phyloP scores from a whole-genome alignment of 192 early-diverging fungal genomes.

The Entomortierella lignicola region DNA sequence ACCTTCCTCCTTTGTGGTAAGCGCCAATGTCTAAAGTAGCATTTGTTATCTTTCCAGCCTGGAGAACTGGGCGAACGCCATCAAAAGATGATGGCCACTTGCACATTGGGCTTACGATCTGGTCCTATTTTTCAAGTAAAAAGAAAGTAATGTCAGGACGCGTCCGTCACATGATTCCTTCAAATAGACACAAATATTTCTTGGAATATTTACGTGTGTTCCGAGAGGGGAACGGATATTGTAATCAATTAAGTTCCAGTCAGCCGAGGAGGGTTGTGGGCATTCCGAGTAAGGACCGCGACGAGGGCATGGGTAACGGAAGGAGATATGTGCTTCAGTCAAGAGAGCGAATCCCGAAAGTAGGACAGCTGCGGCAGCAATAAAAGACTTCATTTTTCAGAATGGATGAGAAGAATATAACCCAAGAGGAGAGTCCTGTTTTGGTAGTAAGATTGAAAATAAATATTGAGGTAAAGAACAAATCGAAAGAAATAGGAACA shows the following conservation, averaged over 20 bases:
- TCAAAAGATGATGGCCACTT: conserved; percentile 31
- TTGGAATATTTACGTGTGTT: conserved; percentile 33
- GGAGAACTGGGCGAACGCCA: conserved; percentile 29
- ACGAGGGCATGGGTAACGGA: conserved; percentile 50
- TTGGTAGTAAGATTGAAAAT: background rate
- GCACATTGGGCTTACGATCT: conserved; percentile 33
- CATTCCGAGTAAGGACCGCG: conserved; percentile 44
- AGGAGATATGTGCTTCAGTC: conserved; percentile 43
- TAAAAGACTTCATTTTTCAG: conserved; percentile 38
- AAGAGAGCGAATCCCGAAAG: conserved; percentile 31
- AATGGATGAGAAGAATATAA: background rate
- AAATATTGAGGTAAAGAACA: background rate
- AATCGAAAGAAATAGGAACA: no score
- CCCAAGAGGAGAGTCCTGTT: no score
- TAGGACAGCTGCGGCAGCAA: conserved; percentile 23
- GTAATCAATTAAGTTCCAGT: conserved; percentile 45
- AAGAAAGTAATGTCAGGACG: no score
- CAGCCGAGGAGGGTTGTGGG: conserved; percentile 25
- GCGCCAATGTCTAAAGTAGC: conserved; percentile 44
- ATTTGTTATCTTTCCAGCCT: conserved; percentile 29
- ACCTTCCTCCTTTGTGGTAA: conserved; percentile 47
- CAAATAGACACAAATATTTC: no score
- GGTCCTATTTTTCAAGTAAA: conserved; percentile 17
- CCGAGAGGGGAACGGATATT: conserved; percentile 37
- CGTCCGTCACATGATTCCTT: no score